These are phyloP conservation scores for Dryas integrifolia DNA, from an alignment of 331 rosid species.

Conservation along the genomic window DNA sequence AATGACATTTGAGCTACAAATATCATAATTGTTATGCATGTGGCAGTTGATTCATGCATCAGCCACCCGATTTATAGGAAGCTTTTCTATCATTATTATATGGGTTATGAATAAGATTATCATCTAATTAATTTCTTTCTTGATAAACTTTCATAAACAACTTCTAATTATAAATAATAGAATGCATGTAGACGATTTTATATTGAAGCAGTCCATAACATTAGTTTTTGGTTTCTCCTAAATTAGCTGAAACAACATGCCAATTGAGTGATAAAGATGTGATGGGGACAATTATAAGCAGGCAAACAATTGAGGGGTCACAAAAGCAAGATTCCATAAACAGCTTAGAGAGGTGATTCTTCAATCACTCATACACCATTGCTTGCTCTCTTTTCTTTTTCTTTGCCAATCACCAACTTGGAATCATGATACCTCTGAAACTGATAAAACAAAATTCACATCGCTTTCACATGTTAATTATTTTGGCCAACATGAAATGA, in stretches of 20 bases:
- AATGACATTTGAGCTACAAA: conserved; percentile 15
- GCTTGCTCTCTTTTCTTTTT: background rate
- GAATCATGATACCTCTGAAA: background rate
- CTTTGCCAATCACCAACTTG: too few relatives aligned
- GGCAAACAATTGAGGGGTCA: background rate
- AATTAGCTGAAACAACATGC: background rate
- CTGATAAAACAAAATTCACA: background rate
- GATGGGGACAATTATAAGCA: background rate
- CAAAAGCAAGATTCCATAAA: background rate
- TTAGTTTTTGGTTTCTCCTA: background rate
- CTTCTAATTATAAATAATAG: background rate
- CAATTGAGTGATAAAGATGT: background rate
- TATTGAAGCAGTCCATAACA: background rate
- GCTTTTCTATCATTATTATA: background rate
- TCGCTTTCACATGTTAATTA: background rate
- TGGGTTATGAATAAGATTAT: background rate
- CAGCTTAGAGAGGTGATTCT: conserved; percentile 1
- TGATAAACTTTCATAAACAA: too few relatives aligned
- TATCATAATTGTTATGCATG: background rate
- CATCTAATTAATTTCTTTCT: background rate
- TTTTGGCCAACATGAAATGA: too few relatives aligned
- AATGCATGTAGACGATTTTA: background rate
- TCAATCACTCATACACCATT: background rate
- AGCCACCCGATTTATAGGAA: background rate
- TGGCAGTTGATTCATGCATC: conserved; percentile 10